Evolutionary conservation across 441 rosid species (phyloP).

Genomic region (Bocquillonia castaneifolia): DNA sequence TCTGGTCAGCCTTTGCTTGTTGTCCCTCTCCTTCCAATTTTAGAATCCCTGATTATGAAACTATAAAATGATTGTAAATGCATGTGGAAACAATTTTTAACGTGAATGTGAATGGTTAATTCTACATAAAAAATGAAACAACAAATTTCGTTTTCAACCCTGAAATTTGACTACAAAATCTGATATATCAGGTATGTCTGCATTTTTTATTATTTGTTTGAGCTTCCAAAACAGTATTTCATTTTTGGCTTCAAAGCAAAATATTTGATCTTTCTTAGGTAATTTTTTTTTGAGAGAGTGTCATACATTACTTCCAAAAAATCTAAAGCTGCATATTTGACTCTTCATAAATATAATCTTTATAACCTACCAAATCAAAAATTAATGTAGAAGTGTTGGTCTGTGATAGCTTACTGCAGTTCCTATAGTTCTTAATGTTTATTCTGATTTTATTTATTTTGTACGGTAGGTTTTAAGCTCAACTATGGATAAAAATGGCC

Average conservation of each 20-base stretch:
- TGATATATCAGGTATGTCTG: background rate
- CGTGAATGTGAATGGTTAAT: background rate
- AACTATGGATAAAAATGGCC: conserved; percentile 35
- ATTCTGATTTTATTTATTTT: conserved; percentile 20
- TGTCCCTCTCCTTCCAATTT: background rate
- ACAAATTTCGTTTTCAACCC: background rate
- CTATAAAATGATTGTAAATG: background rate
- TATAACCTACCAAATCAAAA: background rate
- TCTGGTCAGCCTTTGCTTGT: background rate
- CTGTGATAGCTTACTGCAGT: background rate
- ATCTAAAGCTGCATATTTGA: background rate
- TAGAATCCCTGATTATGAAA: conserved; percentile 4
- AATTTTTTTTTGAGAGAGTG: background rate
- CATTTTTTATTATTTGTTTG: too few relatives aligned
- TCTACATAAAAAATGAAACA: background rate
- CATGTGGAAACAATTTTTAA: background rate
- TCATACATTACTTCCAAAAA: background rate
- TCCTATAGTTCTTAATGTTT: background rate
- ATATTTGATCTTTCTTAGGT: background rate
- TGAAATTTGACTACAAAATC: background rate
- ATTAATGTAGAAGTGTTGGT: background rate
- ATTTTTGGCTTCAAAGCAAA: background rate
- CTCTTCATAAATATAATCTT: background rate
- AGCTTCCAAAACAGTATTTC: too few relatives aligned
- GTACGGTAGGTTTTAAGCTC: conserved; percentile 42